Conservation (phyloP, 1,139 yeast genomes). For the Sugiyamaella japonica region DNA sequence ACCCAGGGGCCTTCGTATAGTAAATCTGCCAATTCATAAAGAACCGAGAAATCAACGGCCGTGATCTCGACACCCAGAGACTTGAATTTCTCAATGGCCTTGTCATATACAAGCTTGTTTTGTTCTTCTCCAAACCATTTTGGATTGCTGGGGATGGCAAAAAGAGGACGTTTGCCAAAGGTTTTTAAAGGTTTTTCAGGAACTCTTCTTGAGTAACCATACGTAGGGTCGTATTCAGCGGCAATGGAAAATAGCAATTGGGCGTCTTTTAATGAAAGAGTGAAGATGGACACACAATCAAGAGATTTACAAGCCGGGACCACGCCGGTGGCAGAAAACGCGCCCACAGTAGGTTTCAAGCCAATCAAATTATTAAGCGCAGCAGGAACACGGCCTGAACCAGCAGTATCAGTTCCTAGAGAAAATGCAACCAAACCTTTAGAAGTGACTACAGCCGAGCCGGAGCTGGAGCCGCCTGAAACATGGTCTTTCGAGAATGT, state of each 20-base stretch:
- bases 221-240: constrained; percentile 73
- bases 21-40: constrained; percentile 80
- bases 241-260: constrained; percentile 68
- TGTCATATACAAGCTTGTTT: constrained; percentile 66
- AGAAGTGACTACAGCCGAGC: constrained; percentile 89
- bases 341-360: constrained; percentile 87
- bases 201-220: constrained; percentile 75
- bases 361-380: constrained; percentile 89
- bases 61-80: constrained; percentile 58
- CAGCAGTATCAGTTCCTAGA: constrained; percentile 98
- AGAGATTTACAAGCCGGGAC: constrained; percentile 97
- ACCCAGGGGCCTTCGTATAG: constrained; percentile 99
- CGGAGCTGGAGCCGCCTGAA: constrained; percentile 93
- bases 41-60: constrained; percentile 67
- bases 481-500: constrained; percentile 76
- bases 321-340: constrained; percentile 80
- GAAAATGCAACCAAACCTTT: constrained; percentile 86
- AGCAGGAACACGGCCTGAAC: constrained; percentile 98
- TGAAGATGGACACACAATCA: constrained; percentile 86
- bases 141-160: constrained; percentile 73
- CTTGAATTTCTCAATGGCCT: constrained; percentile 60
- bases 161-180: constrained; percentile 58
- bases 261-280: constrained; percentile 78
- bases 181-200: constrained; percentile 64
- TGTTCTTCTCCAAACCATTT: constrained; percentile 79